Conservation (phyloP, 257 asterid species). For the Fraxinus pennsylvanica region DNA sequence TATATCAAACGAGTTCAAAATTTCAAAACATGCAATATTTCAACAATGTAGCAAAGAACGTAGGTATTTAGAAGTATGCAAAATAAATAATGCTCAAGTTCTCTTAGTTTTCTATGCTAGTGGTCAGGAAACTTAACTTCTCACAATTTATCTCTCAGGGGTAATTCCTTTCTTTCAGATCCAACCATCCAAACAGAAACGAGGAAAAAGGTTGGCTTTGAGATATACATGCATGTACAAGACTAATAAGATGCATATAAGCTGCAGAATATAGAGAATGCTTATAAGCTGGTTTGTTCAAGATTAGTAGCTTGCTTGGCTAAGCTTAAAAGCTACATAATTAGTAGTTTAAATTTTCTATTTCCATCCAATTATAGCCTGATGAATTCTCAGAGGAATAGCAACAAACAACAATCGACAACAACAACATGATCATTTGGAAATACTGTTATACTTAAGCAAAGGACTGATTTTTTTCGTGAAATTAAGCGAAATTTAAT, state of each 20-base stretch:
- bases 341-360: neutral
- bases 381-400: neutral
- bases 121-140: neutral
- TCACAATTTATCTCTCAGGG: neutral
- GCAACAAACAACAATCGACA: neutral
- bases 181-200: neutral
- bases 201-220: neutral
- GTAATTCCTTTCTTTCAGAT: neutral
- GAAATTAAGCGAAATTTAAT: neutral
- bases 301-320: neutral
- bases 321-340: neutral
- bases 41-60: neutral
- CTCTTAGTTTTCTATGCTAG: neutral
- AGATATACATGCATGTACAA: neutral
- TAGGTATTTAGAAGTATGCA: neutral
- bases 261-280: neutral
- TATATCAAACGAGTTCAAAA: neutral
- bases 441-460: neutral
- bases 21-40: neutral
- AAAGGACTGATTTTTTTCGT: neutral
- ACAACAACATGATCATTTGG: neutral
- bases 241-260: neutral
- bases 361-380: neutral
- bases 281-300: neutral
- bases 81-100: neutral